Conservation (phyloP, 169 alveolate species). For the Cyclospora cayetanensis region DNA sequence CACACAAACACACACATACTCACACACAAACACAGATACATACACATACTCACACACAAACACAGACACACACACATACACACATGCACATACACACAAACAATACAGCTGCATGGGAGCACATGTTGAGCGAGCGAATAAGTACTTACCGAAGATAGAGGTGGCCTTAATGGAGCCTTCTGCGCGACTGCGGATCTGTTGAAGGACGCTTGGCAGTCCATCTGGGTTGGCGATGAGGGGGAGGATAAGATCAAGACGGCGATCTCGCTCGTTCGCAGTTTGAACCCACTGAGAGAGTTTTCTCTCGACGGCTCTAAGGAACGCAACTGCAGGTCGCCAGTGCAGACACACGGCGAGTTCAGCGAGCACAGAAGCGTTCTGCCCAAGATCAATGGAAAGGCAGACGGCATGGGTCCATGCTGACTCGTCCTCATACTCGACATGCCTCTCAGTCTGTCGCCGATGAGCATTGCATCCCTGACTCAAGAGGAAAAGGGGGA, state of each 20-base stretch:
- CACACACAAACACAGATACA: too few species aligned
- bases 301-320: neutral
- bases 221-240: neutral
- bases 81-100: too few species aligned
- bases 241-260: neutral
- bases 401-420: conserved; percentile 9
- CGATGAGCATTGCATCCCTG: neutral
- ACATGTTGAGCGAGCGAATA: too few species aligned
- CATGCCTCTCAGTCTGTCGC: neutral
- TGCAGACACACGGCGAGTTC: neutral
- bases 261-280: neutral
- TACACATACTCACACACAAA: too few species aligned
- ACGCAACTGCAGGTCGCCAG: neutral
- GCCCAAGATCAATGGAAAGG: conserved; percentile 10
- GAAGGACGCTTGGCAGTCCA: neutral
- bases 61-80: too few species aligned
- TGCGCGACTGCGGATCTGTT: neutral
- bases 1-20: too few species aligned
- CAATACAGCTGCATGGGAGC: too few species aligned
- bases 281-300: neutral
- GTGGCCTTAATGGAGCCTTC: too few species aligned
- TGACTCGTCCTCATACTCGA: neutral
- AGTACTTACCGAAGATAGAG: too few species aligned
- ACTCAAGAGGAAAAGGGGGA: conserved; percentile 3
- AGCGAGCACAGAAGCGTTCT: conserved; percentile 7